A percentile compares a stretch with the other conserved stretches of the same genome.
Conservation (phyloP, 306 rosid species). For the Rubus parviflorus region DNA sequence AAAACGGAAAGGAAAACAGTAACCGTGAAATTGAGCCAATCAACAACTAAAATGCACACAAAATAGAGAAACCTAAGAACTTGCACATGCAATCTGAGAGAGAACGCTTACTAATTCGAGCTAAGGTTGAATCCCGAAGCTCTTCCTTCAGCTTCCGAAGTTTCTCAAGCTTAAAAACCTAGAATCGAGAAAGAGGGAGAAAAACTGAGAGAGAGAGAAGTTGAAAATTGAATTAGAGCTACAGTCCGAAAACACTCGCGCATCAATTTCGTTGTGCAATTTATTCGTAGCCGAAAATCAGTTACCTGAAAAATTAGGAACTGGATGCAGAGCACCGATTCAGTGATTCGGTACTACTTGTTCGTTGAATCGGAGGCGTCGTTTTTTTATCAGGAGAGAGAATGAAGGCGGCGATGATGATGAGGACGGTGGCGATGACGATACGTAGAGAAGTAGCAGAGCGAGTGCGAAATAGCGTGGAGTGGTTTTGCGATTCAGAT, state of each 20-base stretch:
- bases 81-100: neutral
- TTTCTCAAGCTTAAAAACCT: neutral
- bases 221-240: neutral
- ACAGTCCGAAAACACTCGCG: neutral
- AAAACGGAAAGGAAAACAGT: neutral
- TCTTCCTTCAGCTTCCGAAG: neutral
- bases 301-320: slow-evolving; percentile 3
- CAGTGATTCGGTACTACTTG: neutral
- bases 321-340: slow-evolving; percentile 1
- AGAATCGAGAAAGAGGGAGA: neutral
- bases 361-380: slow-evolving; percentile 5
- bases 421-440: neutral
- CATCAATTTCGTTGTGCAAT: neutral
- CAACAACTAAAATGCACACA: neutral
- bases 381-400: neutral
- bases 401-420: neutral
- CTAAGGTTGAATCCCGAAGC: neutral
- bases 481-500: neutral
- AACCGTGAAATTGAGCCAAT: neutral
- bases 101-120: neutral
- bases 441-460: neutral
- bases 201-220: neutral
- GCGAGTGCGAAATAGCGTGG: neutral
- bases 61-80: neutral
- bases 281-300: neutral